These are phyloP conservation scores for Aureobasidium leucospermi DNA, from an alignment of 2,329 filamentous ascomycete species.

Conservation along the genomic window DNA sequence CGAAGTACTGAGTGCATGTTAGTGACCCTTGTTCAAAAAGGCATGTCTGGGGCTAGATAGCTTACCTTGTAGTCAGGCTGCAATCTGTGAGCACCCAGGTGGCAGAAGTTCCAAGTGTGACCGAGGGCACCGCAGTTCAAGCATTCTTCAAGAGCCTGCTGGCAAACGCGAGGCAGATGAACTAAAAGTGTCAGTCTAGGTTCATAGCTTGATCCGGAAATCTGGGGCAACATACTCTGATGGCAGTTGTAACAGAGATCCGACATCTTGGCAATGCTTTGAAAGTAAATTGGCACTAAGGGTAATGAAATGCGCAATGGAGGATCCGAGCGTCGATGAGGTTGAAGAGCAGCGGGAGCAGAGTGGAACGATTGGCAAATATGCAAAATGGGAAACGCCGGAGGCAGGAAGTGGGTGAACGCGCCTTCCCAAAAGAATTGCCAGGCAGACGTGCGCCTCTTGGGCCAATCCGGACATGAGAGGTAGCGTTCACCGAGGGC, in stretches of 20 bases:
- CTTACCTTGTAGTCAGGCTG: constrained; percentile 1
- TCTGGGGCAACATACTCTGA: neutral
- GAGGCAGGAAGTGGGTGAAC: neutral
- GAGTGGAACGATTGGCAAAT: neutral
- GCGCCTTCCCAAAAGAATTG: neutral
- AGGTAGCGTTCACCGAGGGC: neutral
- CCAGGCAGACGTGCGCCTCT: neutral
- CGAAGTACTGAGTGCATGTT: neutral
- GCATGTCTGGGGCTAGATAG: neutral
- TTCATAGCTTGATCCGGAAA: no score
- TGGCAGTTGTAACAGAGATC: constrained; percentile 17
- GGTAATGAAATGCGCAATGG: neutral
- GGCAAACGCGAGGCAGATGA: neutral
- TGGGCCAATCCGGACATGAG: neutral
- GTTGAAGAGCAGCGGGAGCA: neutral
- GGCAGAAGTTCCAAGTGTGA: constrained; percentile 16
- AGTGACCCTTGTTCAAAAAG: neutral
- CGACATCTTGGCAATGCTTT: constrained; percentile 10
- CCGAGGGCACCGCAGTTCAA: constrained; percentile 5
- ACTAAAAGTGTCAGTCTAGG: neutral
- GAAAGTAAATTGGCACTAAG: neutral
- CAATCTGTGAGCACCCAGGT: neutral
- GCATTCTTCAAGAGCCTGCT: neutral
- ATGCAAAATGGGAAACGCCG: neutral
- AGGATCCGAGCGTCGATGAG: neutral